Conservation (phyloP, 768 basidiomycete genomes). For the Lactarius trivialis region DNA sequence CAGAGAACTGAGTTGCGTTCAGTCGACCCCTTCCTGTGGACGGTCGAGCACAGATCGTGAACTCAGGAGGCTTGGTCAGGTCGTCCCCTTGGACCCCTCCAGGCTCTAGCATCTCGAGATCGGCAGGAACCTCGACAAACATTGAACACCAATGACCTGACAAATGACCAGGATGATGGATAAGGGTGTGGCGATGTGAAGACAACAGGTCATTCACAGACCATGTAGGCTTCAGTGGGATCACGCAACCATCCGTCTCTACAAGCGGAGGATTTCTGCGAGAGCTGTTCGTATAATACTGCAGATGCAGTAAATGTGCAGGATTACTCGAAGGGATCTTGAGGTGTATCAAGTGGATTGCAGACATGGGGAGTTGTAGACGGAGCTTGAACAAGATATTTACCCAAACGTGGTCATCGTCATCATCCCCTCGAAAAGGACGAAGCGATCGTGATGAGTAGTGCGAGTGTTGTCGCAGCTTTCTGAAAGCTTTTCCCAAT, state of each 20-base stretch:
- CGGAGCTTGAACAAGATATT: conserved; percentile 14
- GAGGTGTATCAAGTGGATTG: neutral
- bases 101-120: conserved; percentile 20
- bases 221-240: conserved; percentile 69
- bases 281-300: neutral
- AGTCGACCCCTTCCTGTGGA: conserved; percentile 23
- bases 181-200: conserved; percentile 41
- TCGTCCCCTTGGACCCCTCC: too few species aligned
- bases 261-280: conserved; percentile 3
- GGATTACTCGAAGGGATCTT: neutral
- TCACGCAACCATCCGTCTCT: conserved; percentile 49
- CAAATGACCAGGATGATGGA: conserved; percentile 30
- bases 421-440: neutral
- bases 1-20: conserved; percentile 20
- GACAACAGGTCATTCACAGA: conserved; percentile 71
- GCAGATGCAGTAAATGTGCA: neutral
- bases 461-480: conserved; percentile 24
- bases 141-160: conserved; percentile 41
- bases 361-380: conserved; percentile 7
- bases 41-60: conserved; percentile 24
- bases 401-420: neutral
- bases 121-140: conserved; percentile 54
- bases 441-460: conserved; percentile 16
- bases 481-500: conserved; percentile 53
- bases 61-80: conserved; percentile 22